Evolutionary conservation across 2,329 filamentous ascomycete species (phyloP).

Genomic region (Fusarium citri): DNA sequence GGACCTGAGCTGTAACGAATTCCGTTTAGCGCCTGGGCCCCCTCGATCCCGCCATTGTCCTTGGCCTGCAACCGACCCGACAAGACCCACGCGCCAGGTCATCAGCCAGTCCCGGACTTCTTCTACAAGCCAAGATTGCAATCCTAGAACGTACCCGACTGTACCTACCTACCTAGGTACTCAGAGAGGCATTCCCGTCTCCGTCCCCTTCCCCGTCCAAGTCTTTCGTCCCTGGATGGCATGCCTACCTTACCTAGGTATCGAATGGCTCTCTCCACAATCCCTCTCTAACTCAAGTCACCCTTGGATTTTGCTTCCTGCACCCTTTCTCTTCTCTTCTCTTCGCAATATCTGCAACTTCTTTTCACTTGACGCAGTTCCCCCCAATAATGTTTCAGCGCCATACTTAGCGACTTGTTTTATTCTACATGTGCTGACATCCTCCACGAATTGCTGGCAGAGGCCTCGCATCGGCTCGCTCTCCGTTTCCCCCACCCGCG

Average conservation of each 20-base stretch:
- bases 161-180: not conserved
- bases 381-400: constrained; percentile 5
- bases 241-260: not conserved
- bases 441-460: constrained; percentile 31
- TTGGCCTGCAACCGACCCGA: constrained; percentile 33
- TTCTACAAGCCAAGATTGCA: constrained; percentile 35
- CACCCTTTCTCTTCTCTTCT: constrained; percentile 33
- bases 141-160: constrained; percentile 32
- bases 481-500: constrained; percentile 35
- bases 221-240: constrained; percentile 28
- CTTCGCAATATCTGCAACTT: constrained; percentile 25
- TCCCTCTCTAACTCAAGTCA: constrained; percentile 31
- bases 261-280: constrained; percentile 34
- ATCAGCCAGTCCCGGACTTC: constrained; percentile 36
- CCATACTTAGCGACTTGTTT: constrained; percentile 7
- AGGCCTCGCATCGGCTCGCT: constrained; percentile 32
- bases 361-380: constrained; percentile 1
- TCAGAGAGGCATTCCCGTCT: constrained; percentile 34
- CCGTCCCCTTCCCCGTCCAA: constrained; percentile 13
- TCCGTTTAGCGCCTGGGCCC: constrained; percentile 47
- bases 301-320: constrained; percentile 37
- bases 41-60: constrained; percentile 46
- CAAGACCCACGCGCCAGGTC: constrained; percentile 35
- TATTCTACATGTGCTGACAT: constrained; percentile 43
- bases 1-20: constrained; percentile 43